phyloP scores from a whole-genome alignment of 768 basidiomycete genomes.

The Hericium rajendrae region DNA sequence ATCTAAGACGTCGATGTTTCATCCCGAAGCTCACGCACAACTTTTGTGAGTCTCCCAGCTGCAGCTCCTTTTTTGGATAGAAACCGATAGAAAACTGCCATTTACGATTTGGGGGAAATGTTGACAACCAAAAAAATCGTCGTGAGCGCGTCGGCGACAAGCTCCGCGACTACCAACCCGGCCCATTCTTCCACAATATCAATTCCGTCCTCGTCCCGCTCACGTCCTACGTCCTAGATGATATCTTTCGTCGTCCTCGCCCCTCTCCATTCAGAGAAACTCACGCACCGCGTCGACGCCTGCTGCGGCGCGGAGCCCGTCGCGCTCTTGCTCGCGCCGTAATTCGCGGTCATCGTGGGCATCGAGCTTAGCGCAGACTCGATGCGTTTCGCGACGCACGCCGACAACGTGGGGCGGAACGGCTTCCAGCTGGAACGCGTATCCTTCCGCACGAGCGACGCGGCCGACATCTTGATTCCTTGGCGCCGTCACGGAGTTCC shows the following conservation, averaged over 20 bases:
- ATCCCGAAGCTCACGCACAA: too few relatives aligned
- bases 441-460: conserved; percentile 71
- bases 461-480: conserved; percentile 85
- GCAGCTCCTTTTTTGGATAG: too few relatives aligned
- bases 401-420: conserved; percentile 64
- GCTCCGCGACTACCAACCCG: conserved; percentile 77
- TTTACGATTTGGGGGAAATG: too few relatives aligned
- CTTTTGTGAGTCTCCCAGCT: too few relatives aligned
- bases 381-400: conserved; percentile 55
- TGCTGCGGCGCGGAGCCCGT: conserved; percentile 91
- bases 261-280: conserved; percentile 15
- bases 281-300: conserved; percentile 89
- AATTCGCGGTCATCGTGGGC: conserved; percentile 72
- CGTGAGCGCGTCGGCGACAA: conserved; percentile 77
- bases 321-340: conserved; percentile 68
- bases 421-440: conserved; percentile 44
- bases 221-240: conserved; percentile 71
- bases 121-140: too few relatives aligned
- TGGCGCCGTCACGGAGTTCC: conserved; percentile 56
- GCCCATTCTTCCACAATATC: conserved; percentile 98
- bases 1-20: too few relatives aligned
- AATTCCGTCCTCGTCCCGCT: conserved; percentile 82
- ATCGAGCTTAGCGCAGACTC: conserved; percentile 77
- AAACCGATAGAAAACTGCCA: too few relatives aligned
- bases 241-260: conserved; percentile 39